A percentile compares a stretch with the other conserved stretches of the same genome.
Evolutionary conservation across 2,329 filamentous ascomycete genomes (phyloP).

Genomic region (Pseudogymnoascus sp.): DNA sequence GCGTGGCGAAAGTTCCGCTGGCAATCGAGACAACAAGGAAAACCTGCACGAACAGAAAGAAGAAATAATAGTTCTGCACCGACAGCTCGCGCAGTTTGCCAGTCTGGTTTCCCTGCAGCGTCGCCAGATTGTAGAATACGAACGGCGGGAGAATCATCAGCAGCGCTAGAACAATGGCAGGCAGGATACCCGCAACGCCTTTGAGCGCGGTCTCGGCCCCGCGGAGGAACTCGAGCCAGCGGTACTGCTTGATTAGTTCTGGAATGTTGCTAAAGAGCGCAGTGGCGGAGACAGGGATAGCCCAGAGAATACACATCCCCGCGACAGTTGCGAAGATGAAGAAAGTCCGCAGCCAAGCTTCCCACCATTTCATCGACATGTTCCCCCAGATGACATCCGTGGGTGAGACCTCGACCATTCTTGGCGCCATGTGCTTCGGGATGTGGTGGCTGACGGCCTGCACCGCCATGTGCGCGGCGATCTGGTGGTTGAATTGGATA

Average conservation of each 20-base stretch:
- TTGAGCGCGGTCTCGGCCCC: constrained; percentile 53
- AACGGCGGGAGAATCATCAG: constrained; percentile 75
- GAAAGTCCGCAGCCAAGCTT: constrained; percentile 56
- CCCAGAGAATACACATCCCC: constrained; percentile 80
- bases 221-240: constrained; percentile 62
- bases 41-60: constrained; percentile 87
- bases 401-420: constrained; percentile 87
- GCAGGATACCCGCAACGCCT: constrained; percentile 74
- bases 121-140: constrained; percentile 64
- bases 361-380: constrained; percentile 93
- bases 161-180: constrained; percentile 65
- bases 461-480: constrained; percentile 96
- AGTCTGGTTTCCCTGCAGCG: constrained; percentile 71
- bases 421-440: constrained; percentile 86
- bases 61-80: constrained; percentile 90
- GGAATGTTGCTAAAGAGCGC: constrained; percentile 72
- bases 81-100: constrained; percentile 68
- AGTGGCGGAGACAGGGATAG: constrained; percentile 82
- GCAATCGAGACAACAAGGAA: constrained; percentile 87
- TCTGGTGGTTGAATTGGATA: constrained; percentile 96
- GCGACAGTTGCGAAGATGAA: constrained; percentile 56
- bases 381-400: constrained; percentile 95
- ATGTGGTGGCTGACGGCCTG: constrained; percentile 85
- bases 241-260: constrained; percentile 53
- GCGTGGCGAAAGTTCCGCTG: constrained; percentile 58